These are phyloP conservation scores for Gleditsia sinensis DNA, from an alignment of 306 rosid species.

Conservation along the genomic window DNA sequence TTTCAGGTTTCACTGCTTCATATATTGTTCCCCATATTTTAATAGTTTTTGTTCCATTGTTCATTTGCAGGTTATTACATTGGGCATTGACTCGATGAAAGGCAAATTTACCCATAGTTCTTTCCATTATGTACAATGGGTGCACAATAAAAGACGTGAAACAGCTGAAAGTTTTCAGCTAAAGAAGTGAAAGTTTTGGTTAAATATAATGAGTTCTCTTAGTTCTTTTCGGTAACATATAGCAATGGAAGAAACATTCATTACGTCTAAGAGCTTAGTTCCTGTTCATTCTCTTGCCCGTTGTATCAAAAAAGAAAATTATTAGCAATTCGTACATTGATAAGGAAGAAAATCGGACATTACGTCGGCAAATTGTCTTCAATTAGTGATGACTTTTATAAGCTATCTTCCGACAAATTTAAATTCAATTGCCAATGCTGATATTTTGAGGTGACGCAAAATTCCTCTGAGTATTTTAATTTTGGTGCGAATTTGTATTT, in stretches of 20 bases:
- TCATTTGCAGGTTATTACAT: slow-evolving; percentile 25
- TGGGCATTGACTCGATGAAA: background rate
- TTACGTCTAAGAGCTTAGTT: background rate
- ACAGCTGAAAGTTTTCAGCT: slow-evolving; percentile 10
- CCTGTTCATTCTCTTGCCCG: background rate
- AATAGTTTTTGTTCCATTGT: slow-evolving; percentile 10
- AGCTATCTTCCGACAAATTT: too few relatives aligned
- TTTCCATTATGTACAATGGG: slow-evolving; percentile 3
- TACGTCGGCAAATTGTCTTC: too few relatives aligned
- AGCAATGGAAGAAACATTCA: slow-evolving; percentile 1
- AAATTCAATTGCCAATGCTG: too few relatives aligned
- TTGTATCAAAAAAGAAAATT: background rate
- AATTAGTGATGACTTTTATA: too few relatives aligned
- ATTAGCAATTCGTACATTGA: background rate
- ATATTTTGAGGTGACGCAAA: too few relatives aligned
- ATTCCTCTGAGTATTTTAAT: too few relatives aligned
- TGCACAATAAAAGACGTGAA: background rate
- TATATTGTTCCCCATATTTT: background rate
- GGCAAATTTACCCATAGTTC: background rate
- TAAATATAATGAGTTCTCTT: background rate
- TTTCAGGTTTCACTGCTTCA: background rate
- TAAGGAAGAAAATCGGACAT: too few relatives aligned
- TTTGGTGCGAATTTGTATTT: too few relatives aligned
- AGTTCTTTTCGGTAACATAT: background rate
- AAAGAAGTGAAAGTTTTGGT: slow-evolving; percentile 11